phyloP scores from a whole-genome alignment of 306 rosid genomes.

The Quillaja saponaria region DNA sequence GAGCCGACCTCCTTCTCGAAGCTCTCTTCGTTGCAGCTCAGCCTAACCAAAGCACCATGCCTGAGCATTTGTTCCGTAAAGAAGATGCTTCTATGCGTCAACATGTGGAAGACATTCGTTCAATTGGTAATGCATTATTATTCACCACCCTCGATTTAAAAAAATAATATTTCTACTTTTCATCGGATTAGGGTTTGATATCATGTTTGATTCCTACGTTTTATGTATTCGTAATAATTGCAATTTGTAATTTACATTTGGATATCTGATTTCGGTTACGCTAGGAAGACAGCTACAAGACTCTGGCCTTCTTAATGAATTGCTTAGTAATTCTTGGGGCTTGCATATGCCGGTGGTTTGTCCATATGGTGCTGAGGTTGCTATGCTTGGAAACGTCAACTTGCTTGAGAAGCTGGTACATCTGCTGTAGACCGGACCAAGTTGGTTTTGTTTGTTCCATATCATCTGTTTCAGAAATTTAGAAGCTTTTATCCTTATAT shows the following conservation, averaged over 20 bases:
- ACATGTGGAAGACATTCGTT: constrained; percentile 72
- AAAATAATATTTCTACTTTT: no score
- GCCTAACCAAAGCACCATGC: constrained; percentile 74
- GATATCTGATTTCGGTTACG: constrained; percentile 11
- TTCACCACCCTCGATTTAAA: background rate
- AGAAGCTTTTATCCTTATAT: no score
- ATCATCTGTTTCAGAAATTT: no score
- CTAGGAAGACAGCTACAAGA: constrained; percentile 86
- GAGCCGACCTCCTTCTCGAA: constrained; percentile 89
- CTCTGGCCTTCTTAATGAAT: constrained; percentile 76
- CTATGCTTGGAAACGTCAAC: constrained; percentile 96
- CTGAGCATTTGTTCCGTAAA: constrained; percentile 57
- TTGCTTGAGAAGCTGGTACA: constrained; percentile 94
- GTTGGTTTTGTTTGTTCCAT: constrained; percentile 42
- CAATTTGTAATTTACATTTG: background rate
- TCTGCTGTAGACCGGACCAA: constrained; percentile 87
- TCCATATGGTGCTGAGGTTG: constrained; percentile 93
- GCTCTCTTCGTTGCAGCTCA: constrained; percentile 67
- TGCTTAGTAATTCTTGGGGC: constrained; percentile 90
- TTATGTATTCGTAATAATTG: background rate
- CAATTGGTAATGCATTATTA: constrained; percentile 76
- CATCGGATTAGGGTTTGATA: background rate
- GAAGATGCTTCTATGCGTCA: constrained; percentile 90
- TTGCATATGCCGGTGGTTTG: constrained; percentile 93
- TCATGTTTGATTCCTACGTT: background rate